Base-by-base conservation (phyloP, 768 basidiomycete genomes). In the Amanita pseudoporphyria region DNA sequence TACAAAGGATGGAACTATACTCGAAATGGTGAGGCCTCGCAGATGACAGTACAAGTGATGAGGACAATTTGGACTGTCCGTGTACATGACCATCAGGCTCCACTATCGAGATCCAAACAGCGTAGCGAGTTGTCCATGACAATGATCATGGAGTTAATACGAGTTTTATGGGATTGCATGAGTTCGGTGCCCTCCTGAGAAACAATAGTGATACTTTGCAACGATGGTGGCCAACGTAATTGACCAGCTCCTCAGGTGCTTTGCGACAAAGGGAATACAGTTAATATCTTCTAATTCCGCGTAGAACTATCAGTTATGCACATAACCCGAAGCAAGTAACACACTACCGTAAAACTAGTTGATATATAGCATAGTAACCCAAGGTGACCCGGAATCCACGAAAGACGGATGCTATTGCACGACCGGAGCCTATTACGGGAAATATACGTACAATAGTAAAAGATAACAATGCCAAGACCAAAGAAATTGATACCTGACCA, bases 91-190 rank as follows among this genome's bases (percentile, higher is more conserved):
- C 26, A 3, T 38, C 37, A 7, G 19, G 36, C 18, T 47, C 35
- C 21, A 24, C 21, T n/a, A 24, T 36, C 53, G 40, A 50, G 55
- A 32, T 47, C 45, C 36, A 19, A n/a, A n/a, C n/a, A n/a, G n/a
- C n/a, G 32, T 16, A 40, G 37, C n/a, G 37, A 40, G 13, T 30
- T 9, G 14, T 13, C 19, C 30, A 54, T 57, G 26, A 57, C 52
- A 21, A 56, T 57, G 60, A 59, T 78, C 73, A 84, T 65, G 84
- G 83, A 32, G 73, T 90, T 49, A 83, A 88, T 67, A 87, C 86
- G 28, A 68, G 67, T 52, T 72, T 71, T 53, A 56, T 73, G 44
- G 61, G 62, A 52, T 49, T 67, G 39, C 49, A 57, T 48, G 40
- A 50, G 21, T 14, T 47, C 18, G 5, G n/a, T n/a, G n/a, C n/a